Conservation (phyloP, 768 basidiomycete species). For the Amyloporia xantha region DNA sequence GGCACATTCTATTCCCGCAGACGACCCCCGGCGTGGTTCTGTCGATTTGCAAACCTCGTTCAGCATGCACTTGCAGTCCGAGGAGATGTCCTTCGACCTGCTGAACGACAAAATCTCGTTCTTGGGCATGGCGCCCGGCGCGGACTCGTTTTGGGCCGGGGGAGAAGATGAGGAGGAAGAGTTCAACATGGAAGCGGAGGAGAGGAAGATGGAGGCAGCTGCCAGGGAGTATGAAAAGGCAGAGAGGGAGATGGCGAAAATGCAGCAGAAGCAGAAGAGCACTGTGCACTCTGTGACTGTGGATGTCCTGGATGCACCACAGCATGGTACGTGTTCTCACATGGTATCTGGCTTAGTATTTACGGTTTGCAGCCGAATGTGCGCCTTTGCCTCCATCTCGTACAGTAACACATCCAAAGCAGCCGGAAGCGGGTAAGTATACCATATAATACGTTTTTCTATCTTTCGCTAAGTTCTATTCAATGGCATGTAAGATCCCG, state of each 20-base stretch:
- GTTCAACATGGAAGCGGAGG: conserved; percentile 21
- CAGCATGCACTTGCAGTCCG: conserved; percentile 27
- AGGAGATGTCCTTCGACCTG: conserved; percentile 29
- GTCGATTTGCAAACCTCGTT: conserved; percentile 31
- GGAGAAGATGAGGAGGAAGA: conserved; percentile 19
- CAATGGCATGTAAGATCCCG: no score
- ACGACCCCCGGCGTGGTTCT: conserved; percentile 24
- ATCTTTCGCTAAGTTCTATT: no score
- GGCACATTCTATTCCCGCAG: not conserved
- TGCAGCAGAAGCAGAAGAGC: not conserved
- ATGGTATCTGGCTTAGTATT: no score
- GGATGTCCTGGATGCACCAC: no score
- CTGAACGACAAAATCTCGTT: conserved; percentile 31
- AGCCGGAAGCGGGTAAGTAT: no score
- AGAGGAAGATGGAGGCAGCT: conserved; percentile 19
- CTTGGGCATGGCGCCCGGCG: conserved; percentile 16
- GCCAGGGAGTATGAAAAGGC: conserved; percentile 12
- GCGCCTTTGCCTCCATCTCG: no score
- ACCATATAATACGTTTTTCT: no score
- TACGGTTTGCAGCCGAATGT: no score
- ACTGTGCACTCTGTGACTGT: no score
- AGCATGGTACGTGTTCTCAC: no score
- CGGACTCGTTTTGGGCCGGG: conserved; percentile 22
- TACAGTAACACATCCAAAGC: no score
- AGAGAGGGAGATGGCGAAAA: not conserved